Conservation (phyloP, 441 rosid genomes). For the Capsella rubella region DNA sequence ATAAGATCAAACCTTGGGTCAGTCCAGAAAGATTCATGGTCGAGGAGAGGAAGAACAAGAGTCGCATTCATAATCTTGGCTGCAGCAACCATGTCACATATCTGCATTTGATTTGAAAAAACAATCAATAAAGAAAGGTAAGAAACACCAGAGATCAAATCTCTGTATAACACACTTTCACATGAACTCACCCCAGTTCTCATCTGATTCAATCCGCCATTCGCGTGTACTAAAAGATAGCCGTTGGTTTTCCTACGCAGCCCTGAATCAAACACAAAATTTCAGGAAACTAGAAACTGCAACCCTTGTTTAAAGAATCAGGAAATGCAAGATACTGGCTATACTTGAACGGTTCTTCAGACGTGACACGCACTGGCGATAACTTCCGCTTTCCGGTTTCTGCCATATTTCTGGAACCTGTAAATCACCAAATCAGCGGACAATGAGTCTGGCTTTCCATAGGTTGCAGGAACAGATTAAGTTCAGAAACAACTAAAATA, state of each 20-base stretch:
- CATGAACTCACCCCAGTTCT: slow-evolving; percentile 77
- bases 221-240: slow-evolving; percentile 88
- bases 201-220: slow-evolving; percentile 99
- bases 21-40: slow-evolving; percentile 94
- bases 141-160: slow-evolving; percentile 13
- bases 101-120: slow-evolving; percentile 49
- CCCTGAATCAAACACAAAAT: slow-evolving; percentile 46
- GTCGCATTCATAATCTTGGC: slow-evolving; percentile 97
- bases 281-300: slow-evolving; percentile 10
- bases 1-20: slow-evolving; percentile 77
- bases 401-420: slow-evolving; percentile 90
- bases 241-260: slow-evolving; percentile 69
- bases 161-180: neutral
- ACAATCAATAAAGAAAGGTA: neutral
- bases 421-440: neutral
- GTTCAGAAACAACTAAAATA: slow-evolving; percentile 7
- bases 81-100: slow-evolving; percentile 95
- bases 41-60: slow-evolving; percentile 94
- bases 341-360: slow-evolving; percentile 65
- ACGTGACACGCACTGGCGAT: slow-evolving; percentile 64
- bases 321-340: slow-evolving; percentile 26
- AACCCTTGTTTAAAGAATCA: neutral
- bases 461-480: slow-evolving; percentile 19
- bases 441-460: slow-evolving; percentile 12
- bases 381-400: slow-evolving; percentile 79